Conservation (phyloP, 73 alveolate genomes). For the Paramecium tetraurelia region DNA sequence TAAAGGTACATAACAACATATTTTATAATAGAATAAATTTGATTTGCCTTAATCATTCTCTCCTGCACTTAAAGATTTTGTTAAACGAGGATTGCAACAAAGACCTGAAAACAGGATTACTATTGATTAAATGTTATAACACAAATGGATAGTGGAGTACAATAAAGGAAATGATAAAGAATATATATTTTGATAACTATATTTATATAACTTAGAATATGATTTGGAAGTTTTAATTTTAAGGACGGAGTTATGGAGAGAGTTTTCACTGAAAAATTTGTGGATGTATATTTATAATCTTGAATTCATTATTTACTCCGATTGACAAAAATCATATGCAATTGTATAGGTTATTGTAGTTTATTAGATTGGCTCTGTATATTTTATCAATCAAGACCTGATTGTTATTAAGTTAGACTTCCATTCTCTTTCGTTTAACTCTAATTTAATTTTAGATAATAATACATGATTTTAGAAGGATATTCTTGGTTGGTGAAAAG, state of each 20-base stretch:
- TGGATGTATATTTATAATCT: neutral
- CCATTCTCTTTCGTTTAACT: neutral
- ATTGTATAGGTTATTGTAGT: neutral
- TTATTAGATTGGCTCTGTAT: neutral
- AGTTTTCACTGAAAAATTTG: neutral
- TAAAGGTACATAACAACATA: neutral
- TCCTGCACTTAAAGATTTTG: conserved; percentile 40
- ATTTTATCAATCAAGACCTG: neutral
- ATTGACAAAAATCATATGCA: neutral
- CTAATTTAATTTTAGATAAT: neutral
- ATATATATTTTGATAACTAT: neutral
- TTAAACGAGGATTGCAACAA: neutral
- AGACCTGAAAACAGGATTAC: conserved; percentile 43
- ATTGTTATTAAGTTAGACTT: neutral
- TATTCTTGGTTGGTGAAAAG: neutral
- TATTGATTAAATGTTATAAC: conserved; percentile 41
- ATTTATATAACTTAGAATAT: neutral
- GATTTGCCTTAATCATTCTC: conserved; percentile 36
- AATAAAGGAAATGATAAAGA: neutral
- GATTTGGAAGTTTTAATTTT: neutral
- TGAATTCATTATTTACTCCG: neutral
- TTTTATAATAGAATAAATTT: conserved; percentile 54
- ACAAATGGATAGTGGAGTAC: conserved; percentile 37
- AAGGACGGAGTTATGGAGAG: neutral
- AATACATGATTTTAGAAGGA: neutral